These are phyloP conservation scores for Lolium multiflorum DNA, from an alignment of 176 grass and related monocot species.

Conservation along the genomic window DNA sequence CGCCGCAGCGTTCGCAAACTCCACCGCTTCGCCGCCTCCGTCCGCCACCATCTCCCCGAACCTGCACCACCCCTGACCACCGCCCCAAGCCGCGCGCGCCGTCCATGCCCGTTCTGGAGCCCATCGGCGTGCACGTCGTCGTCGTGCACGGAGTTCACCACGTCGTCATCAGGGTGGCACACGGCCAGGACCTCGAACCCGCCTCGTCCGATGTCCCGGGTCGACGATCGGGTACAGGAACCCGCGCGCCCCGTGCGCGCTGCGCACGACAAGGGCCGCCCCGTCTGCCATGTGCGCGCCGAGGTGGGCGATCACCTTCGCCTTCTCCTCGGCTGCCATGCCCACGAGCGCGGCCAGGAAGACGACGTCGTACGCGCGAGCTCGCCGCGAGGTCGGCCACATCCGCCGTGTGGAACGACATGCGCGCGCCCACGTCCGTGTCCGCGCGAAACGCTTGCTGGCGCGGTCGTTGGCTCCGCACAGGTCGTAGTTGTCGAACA, in stretches of 20 bases:
- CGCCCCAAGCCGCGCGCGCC: not conserved
- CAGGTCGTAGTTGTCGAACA: slow-evolving; percentile 19
- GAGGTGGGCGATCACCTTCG: not conserved
- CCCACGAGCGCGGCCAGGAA: too few relatives aligned
- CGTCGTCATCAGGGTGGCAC: too few relatives aligned
- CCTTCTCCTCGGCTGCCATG: slow-evolving; percentile 18
- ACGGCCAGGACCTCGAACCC: too few relatives aligned
- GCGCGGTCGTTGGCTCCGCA: not conserved
- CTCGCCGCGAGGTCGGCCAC: not conserved
- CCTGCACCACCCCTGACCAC: not conserved
- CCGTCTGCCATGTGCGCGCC: not conserved
- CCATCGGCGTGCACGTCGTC: not conserved
- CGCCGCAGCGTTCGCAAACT: not conserved
- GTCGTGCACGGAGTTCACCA: not conserved
- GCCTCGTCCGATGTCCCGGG: too few relatives aligned
- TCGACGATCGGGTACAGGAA: too few relatives aligned
- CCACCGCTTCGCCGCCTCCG: not conserved
- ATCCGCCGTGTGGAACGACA: not conserved
- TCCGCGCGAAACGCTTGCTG: not conserved
- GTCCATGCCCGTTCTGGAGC: not conserved
- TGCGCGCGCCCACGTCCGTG: too few relatives aligned
- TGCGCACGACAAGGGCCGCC: too few relatives aligned
- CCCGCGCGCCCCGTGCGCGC: too few relatives aligned
- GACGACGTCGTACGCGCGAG: not conserved
- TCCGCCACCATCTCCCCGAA: not conserved